Conservation (phyloP, 1,284 basidiomycete species). For the Chiua sp. region DNA sequence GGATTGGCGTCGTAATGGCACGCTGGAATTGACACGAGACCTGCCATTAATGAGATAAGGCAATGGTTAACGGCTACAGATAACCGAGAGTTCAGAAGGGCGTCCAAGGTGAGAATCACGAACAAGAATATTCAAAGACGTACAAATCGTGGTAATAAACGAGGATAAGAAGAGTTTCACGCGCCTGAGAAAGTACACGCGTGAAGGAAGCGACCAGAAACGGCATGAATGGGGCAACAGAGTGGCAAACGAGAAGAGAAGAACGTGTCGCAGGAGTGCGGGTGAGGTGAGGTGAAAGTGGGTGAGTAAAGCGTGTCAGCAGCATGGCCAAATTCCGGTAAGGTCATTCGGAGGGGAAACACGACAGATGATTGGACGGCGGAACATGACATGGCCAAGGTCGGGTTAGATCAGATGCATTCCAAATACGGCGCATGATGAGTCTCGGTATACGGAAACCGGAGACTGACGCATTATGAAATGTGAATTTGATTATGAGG, state of each 20-base stretch:
- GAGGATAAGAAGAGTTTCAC: constrained; percentile 30
- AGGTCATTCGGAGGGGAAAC: constrained; percentile 60
- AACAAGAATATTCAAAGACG: constrained; percentile 41
- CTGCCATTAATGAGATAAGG: constrained; percentile 22
- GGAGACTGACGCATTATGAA: constrained; percentile 42
- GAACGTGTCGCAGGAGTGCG: constrained; percentile 65
- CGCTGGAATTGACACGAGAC: constrained; percentile 37
- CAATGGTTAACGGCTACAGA: constrained; percentile 21
- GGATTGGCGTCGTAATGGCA: constrained; percentile 38
- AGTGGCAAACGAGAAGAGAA: constrained; percentile 50
- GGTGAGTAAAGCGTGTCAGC: constrained; percentile 56
- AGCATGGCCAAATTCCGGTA: constrained; percentile 61
- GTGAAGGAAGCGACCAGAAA: constrained; percentile 45
- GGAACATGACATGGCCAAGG: constrained; percentile 30
- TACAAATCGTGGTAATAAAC: constrained; percentile 42
- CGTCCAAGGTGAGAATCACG: constrained; percentile 39
- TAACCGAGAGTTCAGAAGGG: constrained; percentile 32
- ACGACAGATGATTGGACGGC: constrained; percentile 45
- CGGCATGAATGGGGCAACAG: constrained; percentile 60
- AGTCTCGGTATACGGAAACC: constrained; percentile 36
- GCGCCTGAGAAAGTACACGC: constrained; percentile 42
- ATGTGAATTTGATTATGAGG: constrained; percentile 41
- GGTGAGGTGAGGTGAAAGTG: constrained; percentile 57
- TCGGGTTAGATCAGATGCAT: constrained; percentile 30
- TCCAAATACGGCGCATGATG: constrained; percentile 36